phyloP scores from a whole-genome alignment of 2,329 filamentous ascomycete species.

The Aspergillus puulaauensis region DNA sequence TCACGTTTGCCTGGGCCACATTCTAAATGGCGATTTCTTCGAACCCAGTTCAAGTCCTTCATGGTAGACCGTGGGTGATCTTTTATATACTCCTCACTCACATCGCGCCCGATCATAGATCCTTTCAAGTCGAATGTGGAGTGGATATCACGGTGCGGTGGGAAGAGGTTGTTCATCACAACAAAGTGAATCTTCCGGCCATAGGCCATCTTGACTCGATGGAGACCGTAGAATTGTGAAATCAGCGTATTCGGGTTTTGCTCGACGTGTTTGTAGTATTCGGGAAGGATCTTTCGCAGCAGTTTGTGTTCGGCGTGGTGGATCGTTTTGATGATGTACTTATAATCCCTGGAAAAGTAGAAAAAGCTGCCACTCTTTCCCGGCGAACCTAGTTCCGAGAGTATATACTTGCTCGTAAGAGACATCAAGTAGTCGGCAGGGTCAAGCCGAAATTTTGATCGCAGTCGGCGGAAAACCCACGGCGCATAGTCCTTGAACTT shows the following conservation, averaged over 20 bases:
- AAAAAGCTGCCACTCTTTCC: conserved; percentile 99
- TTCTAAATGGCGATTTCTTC: conserved; percentile 80
- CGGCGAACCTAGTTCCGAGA: conserved; percentile 93
- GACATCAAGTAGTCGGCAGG: conserved; percentile 98
- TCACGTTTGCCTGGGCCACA: conserved; percentile 86
- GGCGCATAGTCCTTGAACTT: conserved; percentile 99
- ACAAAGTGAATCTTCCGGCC: conserved; percentile 99
- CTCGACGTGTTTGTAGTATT: conserved; percentile 91
- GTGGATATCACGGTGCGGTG: conserved; percentile 95
- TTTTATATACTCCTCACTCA: conserved; percentile 81
- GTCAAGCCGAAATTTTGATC: conserved; percentile 83
- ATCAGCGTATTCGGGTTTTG: conserved; percentile 95
- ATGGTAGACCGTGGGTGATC: conserved; percentile 88
- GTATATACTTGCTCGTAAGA: conserved; percentile 95
- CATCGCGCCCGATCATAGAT: conserved; percentile 89
- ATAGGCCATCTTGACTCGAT: conserved; percentile 97
- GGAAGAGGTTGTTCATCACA: conserved; percentile 99
- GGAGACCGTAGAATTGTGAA: conserved; percentile 95
- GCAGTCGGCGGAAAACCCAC: conserved; percentile 95
- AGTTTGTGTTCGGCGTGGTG: conserved; percentile 76
- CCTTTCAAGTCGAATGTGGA: conserved; percentile 96
- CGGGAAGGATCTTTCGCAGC: conserved; percentile 58
- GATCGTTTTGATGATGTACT: conserved; percentile 99
- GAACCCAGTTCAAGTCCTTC: conserved; percentile 96
- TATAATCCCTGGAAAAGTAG: conserved; percentile 99